Conservation (phyloP, 139 green algal genomes). For the Edaphochlamys debaryana region DNA sequence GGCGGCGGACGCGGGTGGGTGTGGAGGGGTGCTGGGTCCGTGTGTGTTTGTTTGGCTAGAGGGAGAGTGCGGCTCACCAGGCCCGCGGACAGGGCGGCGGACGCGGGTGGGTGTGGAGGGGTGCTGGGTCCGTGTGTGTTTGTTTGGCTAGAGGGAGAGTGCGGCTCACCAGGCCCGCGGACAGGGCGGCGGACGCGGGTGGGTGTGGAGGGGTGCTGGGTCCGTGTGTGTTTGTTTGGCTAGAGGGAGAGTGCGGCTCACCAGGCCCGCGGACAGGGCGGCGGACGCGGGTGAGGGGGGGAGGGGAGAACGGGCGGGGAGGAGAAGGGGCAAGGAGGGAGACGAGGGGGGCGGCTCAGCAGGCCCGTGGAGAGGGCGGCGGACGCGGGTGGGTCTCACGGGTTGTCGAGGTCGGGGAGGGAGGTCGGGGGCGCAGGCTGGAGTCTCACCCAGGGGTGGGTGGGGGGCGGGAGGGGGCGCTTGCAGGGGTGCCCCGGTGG, state of each 20-base stretch:
- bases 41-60: no score
- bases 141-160: background rate
- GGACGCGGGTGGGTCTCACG: no score
- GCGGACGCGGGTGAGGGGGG: conserved; percentile 35
- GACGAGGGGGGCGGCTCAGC: background rate
- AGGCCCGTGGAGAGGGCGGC: no score
- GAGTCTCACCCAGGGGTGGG: no score
- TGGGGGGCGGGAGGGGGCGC: no score
- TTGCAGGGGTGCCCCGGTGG: no score
- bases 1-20: conserved; percentile 50
- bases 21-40: no score
- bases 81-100: conserved; percentile 61
- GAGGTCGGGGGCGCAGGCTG: no score
- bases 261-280: conserved; percentile 61
- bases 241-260: conserved; percentile 56
- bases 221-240: no score
- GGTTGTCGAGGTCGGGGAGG: no score
- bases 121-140: no score
- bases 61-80: conserved; percentile 55
- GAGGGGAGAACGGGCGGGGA: background rate
- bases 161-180: conserved; percentile 62
- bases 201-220: conserved; percentile 12
- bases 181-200: conserved; percentile 60
- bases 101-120: conserved; percentile 35
- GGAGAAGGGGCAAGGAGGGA: background rate